These are phyloP conservation scores for Hanseniaspora hatyaiensis DNA, from an alignment of 805 yeast species.

Conservation along the genomic window DNA sequence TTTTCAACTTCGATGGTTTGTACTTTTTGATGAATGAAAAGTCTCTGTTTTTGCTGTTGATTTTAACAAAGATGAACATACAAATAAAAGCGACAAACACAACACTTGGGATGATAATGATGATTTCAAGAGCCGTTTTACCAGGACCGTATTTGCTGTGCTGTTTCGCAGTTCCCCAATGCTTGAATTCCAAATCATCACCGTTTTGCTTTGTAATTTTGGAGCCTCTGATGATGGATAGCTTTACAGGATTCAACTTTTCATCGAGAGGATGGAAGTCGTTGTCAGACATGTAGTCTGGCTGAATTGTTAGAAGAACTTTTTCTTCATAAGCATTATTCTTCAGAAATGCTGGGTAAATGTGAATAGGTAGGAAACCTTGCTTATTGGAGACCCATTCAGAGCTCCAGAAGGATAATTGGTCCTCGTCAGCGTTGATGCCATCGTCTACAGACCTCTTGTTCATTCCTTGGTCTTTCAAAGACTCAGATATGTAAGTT, in stretches of 20 bases:
- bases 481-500: slow-evolving; percentile 48
- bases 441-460: slow-evolving; percentile 32
- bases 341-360: slow-evolving; percentile 54
- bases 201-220: slow-evolving; percentile 35
- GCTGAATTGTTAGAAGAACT: slow-evolving; percentile 62
- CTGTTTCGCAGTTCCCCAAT: slow-evolving; percentile 36
- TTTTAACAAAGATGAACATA: slow-evolving; percentile 52
- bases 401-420: slow-evolving; percentile 47
- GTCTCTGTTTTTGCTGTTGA: slow-evolving; percentile 48
- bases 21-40: slow-evolving; percentile 34
- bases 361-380: slow-evolving; percentile 54
- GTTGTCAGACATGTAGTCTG: slow-evolving; percentile 51
- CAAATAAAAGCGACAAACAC: slow-evolving; percentile 48
- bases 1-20: slow-evolving; percentile 30
- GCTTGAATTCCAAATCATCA: slow-evolving; percentile 34
- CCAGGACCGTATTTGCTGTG: slow-evolving; percentile 14
- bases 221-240: slow-evolving; percentile 33
- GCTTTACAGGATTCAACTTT: slow-evolving; percentile 37
- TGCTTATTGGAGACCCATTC: slow-evolving; percentile 57
- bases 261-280: slow-evolving; percentile 44
- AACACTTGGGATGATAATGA: slow-evolving; percentile 55
- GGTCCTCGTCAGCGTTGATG: slow-evolving; percentile 23
- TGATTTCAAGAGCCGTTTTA: slow-evolving; percentile 45
- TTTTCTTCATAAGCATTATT: slow-evolving; percentile 39
- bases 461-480: slow-evolving; percentile 45